phyloP scores from a whole-genome alignment of 192 early-diverging fungal genomes.

The Linnemannia schmuckeri region DNA sequence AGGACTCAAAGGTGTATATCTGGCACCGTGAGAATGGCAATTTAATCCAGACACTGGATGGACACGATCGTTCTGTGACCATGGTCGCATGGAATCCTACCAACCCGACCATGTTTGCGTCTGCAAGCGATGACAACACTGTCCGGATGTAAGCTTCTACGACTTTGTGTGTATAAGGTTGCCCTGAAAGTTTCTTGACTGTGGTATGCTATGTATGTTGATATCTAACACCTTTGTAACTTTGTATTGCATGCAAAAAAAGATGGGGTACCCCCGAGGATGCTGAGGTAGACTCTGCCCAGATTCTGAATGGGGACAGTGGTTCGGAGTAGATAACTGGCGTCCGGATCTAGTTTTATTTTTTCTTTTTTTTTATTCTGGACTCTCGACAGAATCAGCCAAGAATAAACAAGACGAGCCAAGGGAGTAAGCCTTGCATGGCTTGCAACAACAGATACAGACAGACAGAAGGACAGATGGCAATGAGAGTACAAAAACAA shows the following conservation, averaged over 20 bases:
- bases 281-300: conserved; percentile 5
- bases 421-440: not conserved
- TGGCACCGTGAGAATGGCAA: conserved; percentile 83
- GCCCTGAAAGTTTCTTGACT: no score
- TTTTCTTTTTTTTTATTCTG: not conserved
- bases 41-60: conserved; percentile 77
- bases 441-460: not conserved
- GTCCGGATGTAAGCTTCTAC: conserved; percentile 77
- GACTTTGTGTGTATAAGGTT: not conserved
- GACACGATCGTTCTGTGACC: conserved; percentile 79
- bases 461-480: no score
- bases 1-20: conserved; percentile 83
- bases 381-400: not conserved
- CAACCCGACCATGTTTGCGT: conserved; percentile 78
- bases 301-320: conserved; percentile 23
- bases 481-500: no score
- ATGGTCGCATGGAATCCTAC: conserved; percentile 80
- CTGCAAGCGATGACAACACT: conserved; percentile 85
- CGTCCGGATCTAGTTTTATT: not conserved
- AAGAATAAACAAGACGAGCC: not conserved
- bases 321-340: not conserved
- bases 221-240: not conserved
- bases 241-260: not conserved
- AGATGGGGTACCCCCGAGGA: conserved; percentile 51
- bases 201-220: not conserved